A percentile compares a stretch with the other conserved stretches of the same genome.
phyloP scores from a whole-genome alignment of 1,284 basidiomycete genomes.

The Tremellales sp. region DNA sequence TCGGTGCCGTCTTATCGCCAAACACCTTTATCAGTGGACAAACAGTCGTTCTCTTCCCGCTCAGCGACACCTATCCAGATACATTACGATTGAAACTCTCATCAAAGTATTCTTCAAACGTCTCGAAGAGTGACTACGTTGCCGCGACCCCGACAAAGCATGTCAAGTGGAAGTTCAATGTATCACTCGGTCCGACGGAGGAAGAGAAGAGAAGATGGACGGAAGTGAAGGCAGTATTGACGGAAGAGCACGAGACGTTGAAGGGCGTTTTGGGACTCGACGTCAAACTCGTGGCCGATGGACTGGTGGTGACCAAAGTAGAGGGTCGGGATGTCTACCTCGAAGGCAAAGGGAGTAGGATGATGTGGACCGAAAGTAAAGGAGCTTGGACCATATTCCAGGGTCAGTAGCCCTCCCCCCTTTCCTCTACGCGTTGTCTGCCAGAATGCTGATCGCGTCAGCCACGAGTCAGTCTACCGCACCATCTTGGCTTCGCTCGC shows the following conservation, averaged over 20 bases:
- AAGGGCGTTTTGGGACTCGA: too few relatives aligned
- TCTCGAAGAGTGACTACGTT: not conserved
- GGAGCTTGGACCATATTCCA: not conserved
- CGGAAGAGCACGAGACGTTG: too few relatives aligned
- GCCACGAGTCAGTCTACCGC: too few relatives aligned
- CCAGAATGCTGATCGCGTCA: too few relatives aligned
- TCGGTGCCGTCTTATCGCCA: not conserved
- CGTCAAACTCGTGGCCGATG: not conserved
- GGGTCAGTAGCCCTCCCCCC: not conserved
- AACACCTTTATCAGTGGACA: not conserved
- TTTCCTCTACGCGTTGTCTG: too few relatives aligned
- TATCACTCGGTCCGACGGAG: too few relatives aligned
- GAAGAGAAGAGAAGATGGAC: too few relatives aligned
- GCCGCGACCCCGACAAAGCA: too few relatives aligned
- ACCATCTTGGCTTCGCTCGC: not conserved
- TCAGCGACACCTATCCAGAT: not conserved
- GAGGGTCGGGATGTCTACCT: not conserved
- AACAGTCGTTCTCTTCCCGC: not conserved
- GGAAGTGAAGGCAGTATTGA: too few relatives aligned
- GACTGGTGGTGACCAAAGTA: not conserved
- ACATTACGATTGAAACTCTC: not conserved
- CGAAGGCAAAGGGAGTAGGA: not conserved
- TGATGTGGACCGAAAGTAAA: not conserved
- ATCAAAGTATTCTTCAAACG: not conserved
- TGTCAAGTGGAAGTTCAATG: not conserved